Evolutionary conservation across 257 asterid genomes (phyloP), one percentile per base, ranked within the genome.

Genomic region (Penstemon eatonii): DNA sequence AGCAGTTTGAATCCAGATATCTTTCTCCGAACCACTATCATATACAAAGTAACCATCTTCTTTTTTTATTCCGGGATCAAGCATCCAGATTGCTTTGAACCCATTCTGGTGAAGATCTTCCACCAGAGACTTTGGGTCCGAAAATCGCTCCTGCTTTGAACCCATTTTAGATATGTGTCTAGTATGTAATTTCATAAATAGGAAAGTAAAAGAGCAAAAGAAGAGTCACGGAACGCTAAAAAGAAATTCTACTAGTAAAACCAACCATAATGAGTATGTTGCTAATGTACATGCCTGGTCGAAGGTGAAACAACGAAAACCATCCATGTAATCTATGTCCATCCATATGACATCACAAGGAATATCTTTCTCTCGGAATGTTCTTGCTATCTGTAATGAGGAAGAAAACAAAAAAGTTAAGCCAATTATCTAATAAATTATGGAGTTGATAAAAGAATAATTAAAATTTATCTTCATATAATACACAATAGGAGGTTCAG

Each of bases 311-410:
- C 97, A 93, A 58, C 97, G 96, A 69, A 93, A 93, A 77, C 90
- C 95, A 66, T 93, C 90, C 99, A 93, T 93, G 82, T 93, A 93
- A 81, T 93, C 99, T 46, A 93, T 93, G 84, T 93, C 99, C 96
- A 93, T 93, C 99, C 99, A 93, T 68, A 93, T 83, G 83, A 90
- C 96, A 80, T 90, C 99, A 84, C 97, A 93, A 72, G 99, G 99
- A 76, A 93, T 90, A 54, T 73, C 66, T 81, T 93, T 93, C 63
- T 93, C 96, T 61, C 97, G 84, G 71, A 93, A 93, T 70, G 86
- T 88, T 79, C 74, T 90, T 33, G 96, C 89, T 53, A 93, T 76
- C 98, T 93, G 95, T 76, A 72, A 44, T n/a, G 47, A 59, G 56
- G 47, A 73, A 63, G 67, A 12, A 73, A 65, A 64, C 46, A 62